phyloP scores from a whole-genome alignment of 306 rosid species.

The Astragalus membranaceus region DNA sequence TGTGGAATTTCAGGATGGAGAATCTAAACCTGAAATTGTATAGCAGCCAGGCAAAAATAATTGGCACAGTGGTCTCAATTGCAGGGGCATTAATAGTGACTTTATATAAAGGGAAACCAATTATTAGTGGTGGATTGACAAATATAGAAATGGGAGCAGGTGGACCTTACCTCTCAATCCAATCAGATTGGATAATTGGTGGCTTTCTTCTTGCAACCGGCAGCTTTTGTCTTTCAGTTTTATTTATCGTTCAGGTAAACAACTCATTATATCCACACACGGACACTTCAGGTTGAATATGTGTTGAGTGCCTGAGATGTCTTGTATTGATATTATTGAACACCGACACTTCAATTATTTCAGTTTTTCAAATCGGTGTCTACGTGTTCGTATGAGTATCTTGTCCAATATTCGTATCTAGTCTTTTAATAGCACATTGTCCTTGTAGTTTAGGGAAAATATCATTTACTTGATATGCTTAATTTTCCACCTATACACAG shows the following conservation, averaged over 20 bases:
- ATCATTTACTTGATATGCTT: not conserved
- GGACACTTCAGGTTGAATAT: no score
- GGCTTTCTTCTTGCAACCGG: slow-evolving; percentile 31
- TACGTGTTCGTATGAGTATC: no score
- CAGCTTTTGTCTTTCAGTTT: slow-evolving; percentile 22
- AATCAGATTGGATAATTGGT: slow-evolving; percentile 36
- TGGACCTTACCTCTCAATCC: not conserved
- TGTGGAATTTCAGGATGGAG: slow-evolving; percentile 37
- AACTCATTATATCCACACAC: not conserved
- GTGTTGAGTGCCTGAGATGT: no score
- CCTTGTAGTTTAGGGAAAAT: not conserved
- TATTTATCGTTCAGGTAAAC: slow-evolving; percentile 32
- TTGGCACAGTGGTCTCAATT: slow-evolving; percentile 42
- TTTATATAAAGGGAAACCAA: slow-evolving; percentile 36
- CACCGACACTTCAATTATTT: no score
- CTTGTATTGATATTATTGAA: no score
- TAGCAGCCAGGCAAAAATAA: slow-evolving; percentile 31
- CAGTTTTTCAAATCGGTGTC: no score
- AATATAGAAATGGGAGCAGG: not conserved
- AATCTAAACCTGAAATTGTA: slow-evolving; percentile 25
- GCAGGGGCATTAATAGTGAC: slow-evolving; percentile 41
- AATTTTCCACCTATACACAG: slow-evolving; percentile 6
- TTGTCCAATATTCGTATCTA: no score
- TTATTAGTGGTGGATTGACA: not conserved
- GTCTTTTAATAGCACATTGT: not conserved